Evolutionary conservation across 352 stramenopile genomes (phyloP).

Genomic region (Phytopythium chamaehyphon): DNA sequence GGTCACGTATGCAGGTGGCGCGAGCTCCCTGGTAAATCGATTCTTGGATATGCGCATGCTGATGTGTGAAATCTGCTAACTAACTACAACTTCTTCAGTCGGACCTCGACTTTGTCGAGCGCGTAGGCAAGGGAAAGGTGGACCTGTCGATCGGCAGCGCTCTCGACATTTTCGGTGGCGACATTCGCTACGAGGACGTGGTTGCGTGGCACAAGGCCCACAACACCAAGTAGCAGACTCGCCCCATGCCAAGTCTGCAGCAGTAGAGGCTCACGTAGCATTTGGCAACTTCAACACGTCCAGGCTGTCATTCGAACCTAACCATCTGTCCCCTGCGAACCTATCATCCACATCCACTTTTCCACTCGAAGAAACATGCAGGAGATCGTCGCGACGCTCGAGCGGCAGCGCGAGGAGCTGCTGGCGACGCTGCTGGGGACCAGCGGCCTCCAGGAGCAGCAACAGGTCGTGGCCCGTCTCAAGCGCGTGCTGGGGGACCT

Average conservation of each 20-base stretch:
- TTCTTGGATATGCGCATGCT: not conserved
- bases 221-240: not conserved
- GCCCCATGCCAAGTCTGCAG: not conserved
- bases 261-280: too few relatives aligned
- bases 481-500: too few relatives aligned
- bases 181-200: conserved; percentile 92
- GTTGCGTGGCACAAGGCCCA: conserved; percentile 84
- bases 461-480: conserved; percentile 23
- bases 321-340: too few relatives aligned
- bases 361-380: conserved; percentile 1
- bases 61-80: conserved; percentile 4
- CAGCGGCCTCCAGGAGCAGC: conserved; percentile 21
- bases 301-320: too few relatives aligned
- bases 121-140: conserved; percentile 91
- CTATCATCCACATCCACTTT: not conserved
- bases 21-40: conserved; percentile 73
- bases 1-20: conserved; percentile 97
- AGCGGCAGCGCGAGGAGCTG: conserved; percentile 33
- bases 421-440: conserved; percentile 24
- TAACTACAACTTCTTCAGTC: conserved; percentile 28
- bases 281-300: too few relatives aligned
- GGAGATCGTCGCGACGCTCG: conserved; percentile 36
- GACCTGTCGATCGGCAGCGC: conserved; percentile 98
- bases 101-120: conserved; percentile 93
- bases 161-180: conserved; percentile 96